Percentiles rank a stretch among this genome's conserved stretches.
Conservation (phyloP, 1,139 yeast species). For the Candida labiduridarum region DNA sequence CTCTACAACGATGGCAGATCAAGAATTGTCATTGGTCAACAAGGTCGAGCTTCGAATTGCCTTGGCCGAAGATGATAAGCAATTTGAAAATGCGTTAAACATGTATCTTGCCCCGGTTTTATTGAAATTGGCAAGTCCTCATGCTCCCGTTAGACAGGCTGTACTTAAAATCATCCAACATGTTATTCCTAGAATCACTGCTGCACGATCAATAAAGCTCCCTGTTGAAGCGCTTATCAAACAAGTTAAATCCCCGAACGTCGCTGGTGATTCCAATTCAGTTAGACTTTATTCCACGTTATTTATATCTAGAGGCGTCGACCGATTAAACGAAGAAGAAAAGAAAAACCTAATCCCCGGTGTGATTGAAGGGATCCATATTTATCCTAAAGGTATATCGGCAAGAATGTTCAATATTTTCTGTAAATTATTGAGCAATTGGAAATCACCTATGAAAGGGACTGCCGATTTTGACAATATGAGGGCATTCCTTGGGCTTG, state of each 20-base stretch:
- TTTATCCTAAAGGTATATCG: slow-evolving; percentile 37
- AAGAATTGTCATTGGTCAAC: slow-evolving; percentile 61
- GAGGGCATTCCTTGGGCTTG: slow-evolving; percentile 30
- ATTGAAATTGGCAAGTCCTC: slow-evolving; percentile 74
- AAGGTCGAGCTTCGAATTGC: slow-evolving; percentile 86
- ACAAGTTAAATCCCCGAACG: slow-evolving; percentile 62
- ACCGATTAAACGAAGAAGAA: slow-evolving; percentile 44
- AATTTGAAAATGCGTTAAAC: slow-evolving; percentile 61
- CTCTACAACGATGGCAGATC: slow-evolving; percentile 37
- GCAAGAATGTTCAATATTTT: slow-evolving; percentile 67
- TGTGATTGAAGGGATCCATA: slow-evolving; percentile 49
- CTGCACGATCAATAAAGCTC: slow-evolving; percentile 54
- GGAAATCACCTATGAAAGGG: slow-evolving; percentile 54
- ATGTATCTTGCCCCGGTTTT: slow-evolving; percentile 76
- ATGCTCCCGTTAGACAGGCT: slow-evolving; percentile 66
- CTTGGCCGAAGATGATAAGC: slow-evolving; percentile 67
- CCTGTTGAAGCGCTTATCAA: slow-evolving; percentile 64
- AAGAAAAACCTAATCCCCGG: slow-evolving; percentile 46
- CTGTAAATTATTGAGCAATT: slow-evolving; percentile 52
- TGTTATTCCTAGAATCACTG: slow-evolving; percentile 64
- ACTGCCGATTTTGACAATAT: slow-evolving; percentile 43
- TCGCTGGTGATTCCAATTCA: slow-evolving; percentile 47
- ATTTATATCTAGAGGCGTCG: slow-evolving; percentile 67
- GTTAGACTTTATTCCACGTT: slow-evolving; percentile 68
- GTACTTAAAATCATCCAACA: slow-evolving; percentile 70